Evolutionary conservation across 768 basidiomycete genomes (phyloP), one percentile per base, ranked within the genome.

Genomic region (Gelatoporia subvermispora): DNA sequence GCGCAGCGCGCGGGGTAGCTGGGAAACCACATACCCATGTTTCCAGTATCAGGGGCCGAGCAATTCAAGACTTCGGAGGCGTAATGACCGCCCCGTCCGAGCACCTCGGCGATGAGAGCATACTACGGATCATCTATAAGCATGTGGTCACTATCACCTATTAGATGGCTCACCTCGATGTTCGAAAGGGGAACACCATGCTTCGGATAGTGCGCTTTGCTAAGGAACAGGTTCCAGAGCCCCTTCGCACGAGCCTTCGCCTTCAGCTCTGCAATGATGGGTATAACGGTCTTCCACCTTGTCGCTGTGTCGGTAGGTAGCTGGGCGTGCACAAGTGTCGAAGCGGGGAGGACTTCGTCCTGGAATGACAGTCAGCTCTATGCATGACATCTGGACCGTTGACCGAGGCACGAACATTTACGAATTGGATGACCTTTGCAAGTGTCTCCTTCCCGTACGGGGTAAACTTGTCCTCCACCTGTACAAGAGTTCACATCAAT

Each of bases 221-320:
- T 93, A 53, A 98, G 74, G 75, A 97, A 98, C 34, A 99, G 75
- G 63, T 98, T 98, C 96, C 96, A 99, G 35, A 99, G 75, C 2
- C 96, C 96, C 22, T 83, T 79, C 61, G 80, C 78, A 70, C 84
- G 89, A 0, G 95, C 96, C 65, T 88, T 91, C 52, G 61, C 74
- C 71, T 98, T 96, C 56, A 99, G 77, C 47, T 88, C 85, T 55
- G 80, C 85, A 47, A 95, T 71, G 54, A 96, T 68, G 1, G 87
- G 84, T 23, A 93, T 81, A 56, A 91, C 73, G 8, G 84, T 85
- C 69, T 86, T 77, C 95, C 95, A 98, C 44, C 91, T 82, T 58
- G 71, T 73, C 50, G 62, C 78, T 2, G 80, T 81, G 64, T 93
- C 86, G 39, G 69, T 68, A 3, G 95, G 89, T 37, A 99, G 61